Base-by-base conservation (phyloP, 2,329 filamentous ascomycete species). In the Aspergillus terreus region DNA sequence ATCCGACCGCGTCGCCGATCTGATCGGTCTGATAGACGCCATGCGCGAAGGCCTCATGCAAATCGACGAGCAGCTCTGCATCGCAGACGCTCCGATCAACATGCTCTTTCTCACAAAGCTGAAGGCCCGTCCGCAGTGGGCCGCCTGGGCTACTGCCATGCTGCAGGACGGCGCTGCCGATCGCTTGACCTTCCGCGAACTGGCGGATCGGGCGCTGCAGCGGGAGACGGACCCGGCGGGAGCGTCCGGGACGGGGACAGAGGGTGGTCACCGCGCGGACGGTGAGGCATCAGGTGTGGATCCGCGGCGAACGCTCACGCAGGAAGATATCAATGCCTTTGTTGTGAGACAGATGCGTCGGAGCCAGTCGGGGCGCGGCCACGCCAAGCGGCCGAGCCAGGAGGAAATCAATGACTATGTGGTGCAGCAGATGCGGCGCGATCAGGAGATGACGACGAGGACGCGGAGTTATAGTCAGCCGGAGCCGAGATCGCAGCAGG, bases 321-420 rank as follows among this genome's bases (percentile, higher is more conserved):
- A 65, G 47, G 58, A 62, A 32, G 62, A 65, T 6, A 64, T 65
- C 47, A 65, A 65, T 33, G 54, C 54, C 4, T 64, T 65, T 42
- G 61, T 66, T 21, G 53, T 63, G 19, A 52, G 55, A 17, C 57
- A 64, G 44, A 65, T 65, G 63, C 51, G 48, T 11, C 52, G 51
- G 27, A 55, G 59, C 32, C 44, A 49, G 6, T 36, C 43, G 7
- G 40, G 23, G 14, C 51, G 50, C 23, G 51, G 45, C 23, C 45
- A 46, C 25, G 46, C 35, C 38, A 65, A 64, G 43, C 54, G 54
- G 19, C 63, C 62, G 4, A 66, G 63, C 32, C 63, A 65, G 51
- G 63, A 63, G 47, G 59, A 65, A 47, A 65, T 65, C 50, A 66
- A 64, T 38, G 58, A 65, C 44, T 65, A 62, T 41, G 63, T 65